A percentile compares a stretch with the other conserved stretches of the same genome.
phyloP scores from a whole-genome alignment of 495 filamentous ascomycete genomes.

The Evernia prunastri region DNA sequence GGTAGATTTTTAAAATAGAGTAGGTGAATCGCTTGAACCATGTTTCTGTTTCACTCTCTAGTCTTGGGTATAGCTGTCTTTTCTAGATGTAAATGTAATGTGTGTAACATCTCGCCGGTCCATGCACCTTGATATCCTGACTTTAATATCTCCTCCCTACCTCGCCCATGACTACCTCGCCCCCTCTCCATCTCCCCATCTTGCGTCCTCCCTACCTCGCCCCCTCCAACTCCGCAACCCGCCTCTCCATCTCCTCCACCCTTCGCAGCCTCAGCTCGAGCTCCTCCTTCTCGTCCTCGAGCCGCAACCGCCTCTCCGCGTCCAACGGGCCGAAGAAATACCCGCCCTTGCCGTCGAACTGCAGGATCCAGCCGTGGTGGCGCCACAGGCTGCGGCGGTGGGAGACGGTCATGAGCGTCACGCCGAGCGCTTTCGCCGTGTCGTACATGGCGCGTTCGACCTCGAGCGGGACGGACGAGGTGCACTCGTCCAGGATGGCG shows the following conservation, averaged over 20 bases:
- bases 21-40: not conserved
- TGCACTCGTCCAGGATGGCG: conserved; percentile 96
- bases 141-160: too few relatives aligned
- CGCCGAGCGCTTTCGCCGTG: conserved; percentile 80
- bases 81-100: not conserved
- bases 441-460: conserved; percentile 97
- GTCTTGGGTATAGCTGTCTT: not conserved
- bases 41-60: not conserved
- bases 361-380: conserved; percentile 86
- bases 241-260: conserved; percentile 21
- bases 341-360: conserved; percentile 90
- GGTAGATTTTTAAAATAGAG: not conserved
- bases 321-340: conserved; percentile 89
- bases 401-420: conserved; percentile 93
- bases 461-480: conserved; percentile 83
- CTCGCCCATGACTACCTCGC: too few relatives aligned
- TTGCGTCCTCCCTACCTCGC: not conserved
- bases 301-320: conserved; percentile 71
- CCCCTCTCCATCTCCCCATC: not conserved
- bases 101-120: not conserved
- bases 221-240: conserved; percentile 11
- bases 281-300: conserved; percentile 58
- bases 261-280: conserved; percentile 8
- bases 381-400: conserved; percentile 92
- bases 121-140: too few relatives aligned